Base-by-base conservation (phyloP, 2,329 filamentous ascomycete species). In the Cladosporium sp. region DNA sequence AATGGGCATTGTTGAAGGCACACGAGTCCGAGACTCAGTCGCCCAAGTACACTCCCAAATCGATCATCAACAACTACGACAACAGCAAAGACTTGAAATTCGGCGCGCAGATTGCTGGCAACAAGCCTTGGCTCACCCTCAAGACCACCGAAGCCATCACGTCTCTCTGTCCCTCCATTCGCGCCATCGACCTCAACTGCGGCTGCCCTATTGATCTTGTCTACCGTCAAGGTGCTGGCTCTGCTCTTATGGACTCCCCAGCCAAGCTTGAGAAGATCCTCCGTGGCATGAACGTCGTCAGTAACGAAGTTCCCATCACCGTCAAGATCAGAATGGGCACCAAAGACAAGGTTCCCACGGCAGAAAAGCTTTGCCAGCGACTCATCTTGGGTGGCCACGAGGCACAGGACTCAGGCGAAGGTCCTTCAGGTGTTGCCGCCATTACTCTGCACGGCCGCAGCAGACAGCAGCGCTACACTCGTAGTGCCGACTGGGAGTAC, bases 181-280 rank as follows among this genome's bases (percentile, higher is more conserved):
- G 93, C 30, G 82, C 95, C 33, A 87, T 98, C 57, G 93, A 98
- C 63, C 76, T 98, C 59, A 98, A 98, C 74, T 97, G 92, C 62
- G 93, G 93, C 38, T 98, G 93, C 64, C 93, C 93, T 3, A 96
- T 98, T 64, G 93, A 98, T 65, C 81, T 96, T 59, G 85, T 98
- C 45, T 97, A 83, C 75, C 84, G 90, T 60, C 79, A 85, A 39
- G 93, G 93, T 43, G 89, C 88, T 35, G 93, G 93, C 3, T 95
- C 92, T 16, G 92, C 88, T 1, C 80, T 98, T 13, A 82, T 98
- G n/a, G 93, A 98, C 62, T 78, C 84, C 48, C 87, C 82, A 25
- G 83, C 83, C 51, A 97, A 96, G 70, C 74, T 98, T 43, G 91
- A 96, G 69, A 92, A 92, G 69, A 97, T 96, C 71, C 78, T 98